Evolutionary conservation across 768 basidiomycete species (phyloP).

Genomic region (Lepiota subincarnata): DNA sequence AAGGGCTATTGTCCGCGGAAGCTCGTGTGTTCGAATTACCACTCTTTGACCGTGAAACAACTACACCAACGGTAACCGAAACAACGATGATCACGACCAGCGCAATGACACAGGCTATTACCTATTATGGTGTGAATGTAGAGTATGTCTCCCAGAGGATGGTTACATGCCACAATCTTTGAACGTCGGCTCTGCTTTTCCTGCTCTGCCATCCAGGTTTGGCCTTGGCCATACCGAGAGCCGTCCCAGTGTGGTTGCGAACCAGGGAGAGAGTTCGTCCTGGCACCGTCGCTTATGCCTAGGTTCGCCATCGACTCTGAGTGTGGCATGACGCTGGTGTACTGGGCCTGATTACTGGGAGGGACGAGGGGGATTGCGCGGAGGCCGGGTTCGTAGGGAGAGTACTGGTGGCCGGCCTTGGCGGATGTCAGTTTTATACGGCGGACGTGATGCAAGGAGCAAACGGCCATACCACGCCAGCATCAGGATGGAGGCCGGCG

Average conservation of each 20-base stretch:
- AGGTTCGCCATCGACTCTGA: background rate
- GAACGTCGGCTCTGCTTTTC: constrained; percentile 8
- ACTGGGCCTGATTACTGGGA: background rate
- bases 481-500: background rate
- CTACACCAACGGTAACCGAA: constrained; percentile 4
- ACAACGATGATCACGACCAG: constrained; percentile 6
- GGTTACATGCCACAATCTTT: constrained; percentile 8
- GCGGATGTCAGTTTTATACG: background rate
- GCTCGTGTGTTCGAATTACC: background rate
- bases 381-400: background rate
- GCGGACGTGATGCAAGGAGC: background rate
- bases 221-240: constrained; percentile 5
- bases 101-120: constrained; percentile 1
- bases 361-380: constrained; percentile 4
- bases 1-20: background rate
- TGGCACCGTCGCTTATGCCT: background rate
- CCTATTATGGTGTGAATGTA: background rate
- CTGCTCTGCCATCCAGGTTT: background rate
- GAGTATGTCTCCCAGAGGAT: too few relatives aligned
- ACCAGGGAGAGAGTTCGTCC: background rate
- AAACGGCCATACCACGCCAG: background rate
- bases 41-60: background rate
- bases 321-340: constrained; percentile 1
- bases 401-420: constrained; percentile 7
- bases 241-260: constrained; percentile 5